Evolutionary conservation across 2,329 filamentous ascomycete species (phyloP), one percentile per base, ranked within the genome.

Genomic region (Colletotrichum ledebouriae): DNA sequence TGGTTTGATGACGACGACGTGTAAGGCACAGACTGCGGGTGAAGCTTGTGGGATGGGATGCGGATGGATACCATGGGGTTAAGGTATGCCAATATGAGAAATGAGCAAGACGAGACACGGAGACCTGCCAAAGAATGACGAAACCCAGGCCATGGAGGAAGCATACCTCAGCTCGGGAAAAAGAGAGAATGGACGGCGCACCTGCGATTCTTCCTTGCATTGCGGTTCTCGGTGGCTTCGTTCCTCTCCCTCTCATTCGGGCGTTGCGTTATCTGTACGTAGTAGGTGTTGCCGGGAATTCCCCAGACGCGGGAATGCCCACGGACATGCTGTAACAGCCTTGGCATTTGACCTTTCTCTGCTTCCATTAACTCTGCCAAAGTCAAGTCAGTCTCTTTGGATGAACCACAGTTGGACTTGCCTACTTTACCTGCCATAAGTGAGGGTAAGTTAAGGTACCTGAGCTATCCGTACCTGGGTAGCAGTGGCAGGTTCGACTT

Each of bases 51-150:
- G 56, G 29, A 60, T 25, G 55, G 52, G 17, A 65, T 29, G 13
- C 22, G 46, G 20, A 22, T 53, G 50, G 50, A 53, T 53, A 29
- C 25, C 33, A 53, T 53, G 50, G 50, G 50, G 34, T 53, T 53
- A 20, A 29, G 29, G 29, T 9, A 29, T 39, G 52, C n/a, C 46
- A 65, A 64, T 59, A 39, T 68, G 61, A 65, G 39, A 59, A 46
- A 53, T 59, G 53, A 65, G 60, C 29, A 63, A 22, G 25, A 22
- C 42, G 42, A 49, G 37, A 59, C 34, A 60, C 47, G 58, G 25
- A 62, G 37, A 33, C 59, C 20, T 42, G 29, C 29, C 52, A 25
- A 41, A 34, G 46, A 60, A 50, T 52, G 25, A 49, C 59, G 37
- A 52, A 39, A 58, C 34, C 46, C 37, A 44, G 44, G 53, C 37